Evolutionary conservation across 2,329 filamentous ascomycete species (phyloP).

Genomic region (Hymenoscyphus infarciens): DNA sequence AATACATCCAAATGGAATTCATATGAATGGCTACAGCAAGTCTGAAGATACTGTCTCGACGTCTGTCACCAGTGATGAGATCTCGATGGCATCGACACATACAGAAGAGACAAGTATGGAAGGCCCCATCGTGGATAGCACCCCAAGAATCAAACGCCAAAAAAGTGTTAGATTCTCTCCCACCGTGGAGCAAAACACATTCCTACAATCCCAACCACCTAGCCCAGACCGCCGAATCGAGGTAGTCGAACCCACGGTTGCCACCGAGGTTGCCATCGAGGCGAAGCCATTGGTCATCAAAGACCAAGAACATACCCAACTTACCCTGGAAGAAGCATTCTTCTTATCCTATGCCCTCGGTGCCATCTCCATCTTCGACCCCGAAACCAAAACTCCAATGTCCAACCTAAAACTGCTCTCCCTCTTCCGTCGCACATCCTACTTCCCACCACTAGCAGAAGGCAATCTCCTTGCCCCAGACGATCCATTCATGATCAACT

Average conservation of each 20-base stretch:
- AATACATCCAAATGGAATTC: conserved; percentile 8
- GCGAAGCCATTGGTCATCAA: conserved; percentile 36
- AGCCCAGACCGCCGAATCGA: conserved; percentile 25
- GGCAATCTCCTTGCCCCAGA: conserved; percentile 58
- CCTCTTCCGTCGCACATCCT: conserved; percentile 66
- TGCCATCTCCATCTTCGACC: conserved; percentile 60
- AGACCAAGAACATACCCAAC: conserved; percentile 82
- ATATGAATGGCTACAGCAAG: conserved; percentile 11
- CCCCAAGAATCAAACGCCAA: conserved; percentile 40
- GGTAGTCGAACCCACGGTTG: background rate
- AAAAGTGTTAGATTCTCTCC: conserved; percentile 72
- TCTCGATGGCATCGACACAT: conserved; percentile 17
- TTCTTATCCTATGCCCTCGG: conserved; percentile 83
- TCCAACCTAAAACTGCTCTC: conserved; percentile 56
- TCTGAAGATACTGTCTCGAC: conserved; percentile 2
- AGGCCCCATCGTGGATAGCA: conserved; percentile 17
- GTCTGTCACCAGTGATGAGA: conserved; percentile 17
- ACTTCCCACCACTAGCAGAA: conserved; percentile 55
- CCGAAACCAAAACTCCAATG: conserved; percentile 44
- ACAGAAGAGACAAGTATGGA: conserved; percentile 20
- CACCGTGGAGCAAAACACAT: conserved; percentile 61
- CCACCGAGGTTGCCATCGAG: conserved; percentile 2
- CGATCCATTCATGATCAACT: conserved; percentile 81
- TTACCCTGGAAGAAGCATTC: conserved; percentile 87
- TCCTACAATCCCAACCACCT: conserved; percentile 46